Evolutionary conservation across 352 stramenopile species (phyloP), one percentile per base, ranked within the genome.

Genomic region (Globisporangium nagaii): DNA sequence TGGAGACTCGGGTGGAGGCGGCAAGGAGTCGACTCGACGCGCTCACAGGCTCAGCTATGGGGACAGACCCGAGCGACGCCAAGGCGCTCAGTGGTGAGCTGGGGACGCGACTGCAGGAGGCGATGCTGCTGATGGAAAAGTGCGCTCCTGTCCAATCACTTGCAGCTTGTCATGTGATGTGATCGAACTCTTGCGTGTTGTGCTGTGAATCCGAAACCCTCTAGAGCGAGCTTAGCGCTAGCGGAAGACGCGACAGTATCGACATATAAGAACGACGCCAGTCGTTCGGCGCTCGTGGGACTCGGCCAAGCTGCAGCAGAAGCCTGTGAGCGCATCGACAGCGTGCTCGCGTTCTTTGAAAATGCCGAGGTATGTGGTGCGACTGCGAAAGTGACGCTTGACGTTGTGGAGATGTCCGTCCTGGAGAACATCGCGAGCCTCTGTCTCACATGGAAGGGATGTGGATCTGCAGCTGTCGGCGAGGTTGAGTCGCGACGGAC

Each of bases 341-440:
- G 52, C 19, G 68, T 73, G 8, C 62, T 80, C 13, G 42, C 24
- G 5, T 77, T 80, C 41, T 65, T 80, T 15, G 68, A 73, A 34
- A 58, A 56, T 48, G 63, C 65, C 5, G 65, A 77, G 66, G 70
- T 76, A 37, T 1, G 19, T n/a, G n/a, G n/a, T n/a, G n/a, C n/a
- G n/a, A n/a, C n/a, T 52, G 28, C 48, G 36, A 7, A 9, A 5
- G 5, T 15, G 15, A 15, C 3, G 1, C 32, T 19, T 35, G 37
- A 15, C 19, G 12, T n/a, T n/a, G n/a, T n/a, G n/a, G n/a, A 17
- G 17, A 28, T 15, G 5, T 7, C 3, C 22, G 6, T 19, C 11
- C 41, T 9, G 4, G 19, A 17, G 12, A n/a, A 7, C 13, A 28
- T 25, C 20, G 4, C 0, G 36, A 28, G 15, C 34, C 25, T 43